Base-by-base conservation (phyloP, 2,329 filamentous ascomycete species). In the Volutella citrinella region DNA sequence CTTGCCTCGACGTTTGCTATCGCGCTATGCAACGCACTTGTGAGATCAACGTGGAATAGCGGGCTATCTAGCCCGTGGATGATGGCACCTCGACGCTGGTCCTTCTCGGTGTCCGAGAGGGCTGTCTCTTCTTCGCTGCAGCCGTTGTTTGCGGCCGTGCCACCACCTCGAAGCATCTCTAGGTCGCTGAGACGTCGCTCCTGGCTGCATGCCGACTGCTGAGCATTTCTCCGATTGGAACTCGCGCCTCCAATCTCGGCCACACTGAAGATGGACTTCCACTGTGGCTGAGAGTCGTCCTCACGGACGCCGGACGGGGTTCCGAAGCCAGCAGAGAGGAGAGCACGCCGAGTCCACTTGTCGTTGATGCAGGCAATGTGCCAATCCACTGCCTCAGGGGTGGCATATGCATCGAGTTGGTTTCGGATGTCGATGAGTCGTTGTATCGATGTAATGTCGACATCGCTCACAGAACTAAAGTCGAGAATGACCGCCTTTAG, bases 231-330 rank as follows among this genome's bases (percentile, higher is more conserved):
- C n/a, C n/a, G n/a, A n/a, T n/a, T n/a, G n/a, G n/a, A n/a, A n/a
- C n/a, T n/a, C n/a, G n/a, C 67, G 14, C 88, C 84, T 42, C 87
- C 80, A 45, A 94, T 80, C 55, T 95, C 88, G 3, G 91, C 87
- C 15, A 97, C 88, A 55, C 80, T 89, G 70, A 95, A 97, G 46
- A 97, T 89, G n/a, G 89, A 87, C 59, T 87, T 90, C 91, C 90
- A 97, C 39, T 86, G 77, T 43, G 78, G 72, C 49, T 77, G 75
- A 7, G 70, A 61, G 3, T 66, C 71, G 13, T 43, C 38, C 8
- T 54, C 49, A 6, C 42, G 39, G 7, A 59, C 60, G 11, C 68
- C 69, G 1, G 80, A 78, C 4, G 88, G 89, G 57, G 84, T 89
- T 3, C 91, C 91, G 54, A 97, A 97, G 10, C 91, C 91, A 16